Base-by-base conservation (phyloP, 2,329 filamentous ascomycete species). In the Penicillium sp. region DNA sequence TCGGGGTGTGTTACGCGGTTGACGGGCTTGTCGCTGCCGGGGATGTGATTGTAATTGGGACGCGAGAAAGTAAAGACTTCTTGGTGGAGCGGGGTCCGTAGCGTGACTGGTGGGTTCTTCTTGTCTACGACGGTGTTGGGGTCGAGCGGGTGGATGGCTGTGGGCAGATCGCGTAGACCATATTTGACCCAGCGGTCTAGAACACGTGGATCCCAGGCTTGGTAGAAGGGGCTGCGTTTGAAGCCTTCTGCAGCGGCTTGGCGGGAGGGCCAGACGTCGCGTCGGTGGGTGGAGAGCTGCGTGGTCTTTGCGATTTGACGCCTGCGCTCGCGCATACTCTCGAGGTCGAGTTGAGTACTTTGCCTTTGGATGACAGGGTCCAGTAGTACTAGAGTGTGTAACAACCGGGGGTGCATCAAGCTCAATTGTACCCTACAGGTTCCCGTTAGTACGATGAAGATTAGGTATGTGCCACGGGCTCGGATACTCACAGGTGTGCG, bases 211-310 rank as follows among this genome's bases (percentile, higher is more conserved):
- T 98, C 92, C 94, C 94, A 98, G 11, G 84, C 69, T 65, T 87
- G 82, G 78, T 96, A 97, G 79, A 96, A 96, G 46, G 85, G 85
- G 70, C 83, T 90, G 57, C 84, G 84, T 55, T 79, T 78, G 78
- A 97, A 93, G 11, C 85, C 79, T 13, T 83, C 84, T 56, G 82
- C 83, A 22, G 94, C 94, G 2, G 82, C 89, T 52, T 82, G 79
- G 10, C 89, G 85, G 0, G 89, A 92, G 0, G 92, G 89, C 95
- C 94, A 98, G 58, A 85, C 71, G 68, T 97, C 93, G 46, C 92
- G 87, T 14, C 94, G 87, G 65, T 83, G 83, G 10, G 89, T 85
- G 37, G 92, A 96, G 26, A 87, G 81, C 58, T 82, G 70, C 25
- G 76, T 78, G 13, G 75, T 77, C 65, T 74, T 71, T 53, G 75